Percentiles rank a stretch among this genome's conserved stretches.
These are phyloP conservation scores for Verticillium nonalfalfae DNA, from an alignment of 2,329 filamentous ascomycete species.

Conservation along the genomic window DNA sequence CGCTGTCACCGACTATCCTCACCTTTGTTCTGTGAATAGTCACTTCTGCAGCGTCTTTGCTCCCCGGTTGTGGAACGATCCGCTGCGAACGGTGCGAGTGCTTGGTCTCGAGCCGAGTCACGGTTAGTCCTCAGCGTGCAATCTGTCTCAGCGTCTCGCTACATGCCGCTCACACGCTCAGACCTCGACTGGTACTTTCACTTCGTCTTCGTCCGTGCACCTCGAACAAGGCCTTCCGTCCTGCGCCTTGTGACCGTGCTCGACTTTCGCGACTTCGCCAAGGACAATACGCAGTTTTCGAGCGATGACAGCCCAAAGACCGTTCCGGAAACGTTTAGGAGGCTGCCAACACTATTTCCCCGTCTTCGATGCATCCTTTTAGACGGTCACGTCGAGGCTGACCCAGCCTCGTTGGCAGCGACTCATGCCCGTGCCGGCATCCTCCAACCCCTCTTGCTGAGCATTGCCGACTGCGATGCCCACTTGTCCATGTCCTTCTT, in stretches of 20 bases:
- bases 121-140: constrained; percentile 26
- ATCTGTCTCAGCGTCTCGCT: neutral
- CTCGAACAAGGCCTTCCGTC: constrained; percentile 25
- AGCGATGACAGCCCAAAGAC: constrained; percentile 28
- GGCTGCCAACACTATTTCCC: constrained; percentile 32
- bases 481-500: constrained; percentile 35
- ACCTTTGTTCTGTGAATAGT: constrained; percentile 41
- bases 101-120: constrained; percentile 36
- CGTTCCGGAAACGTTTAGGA: constrained; percentile 31
- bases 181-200: constrained; percentile 42
- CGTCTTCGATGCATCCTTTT: constrained; percentile 38
- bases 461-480: constrained; percentile 32
- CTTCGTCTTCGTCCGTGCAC: constrained; percentile 36
- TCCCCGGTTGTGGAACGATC: constrained; percentile 46
- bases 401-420: constrained; percentile 28
- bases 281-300: constrained; percentile 31
- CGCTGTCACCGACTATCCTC: constrained; percentile 29
- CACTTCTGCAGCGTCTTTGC: constrained; percentile 43
- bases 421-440: neutral
- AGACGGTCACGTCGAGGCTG: constrained; percentile 37
- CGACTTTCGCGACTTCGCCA: constrained; percentile 39
- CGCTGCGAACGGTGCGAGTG: constrained; percentile 30
- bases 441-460: constrained; percentile 32
- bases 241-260: constrained; percentile 37
- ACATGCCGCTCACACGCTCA: constrained; percentile 15